These are phyloP conservation scores for Diaporthe nobilis DNA, from an alignment of 2,329 filamentous ascomycete species.

Conservation along the genomic window DNA sequence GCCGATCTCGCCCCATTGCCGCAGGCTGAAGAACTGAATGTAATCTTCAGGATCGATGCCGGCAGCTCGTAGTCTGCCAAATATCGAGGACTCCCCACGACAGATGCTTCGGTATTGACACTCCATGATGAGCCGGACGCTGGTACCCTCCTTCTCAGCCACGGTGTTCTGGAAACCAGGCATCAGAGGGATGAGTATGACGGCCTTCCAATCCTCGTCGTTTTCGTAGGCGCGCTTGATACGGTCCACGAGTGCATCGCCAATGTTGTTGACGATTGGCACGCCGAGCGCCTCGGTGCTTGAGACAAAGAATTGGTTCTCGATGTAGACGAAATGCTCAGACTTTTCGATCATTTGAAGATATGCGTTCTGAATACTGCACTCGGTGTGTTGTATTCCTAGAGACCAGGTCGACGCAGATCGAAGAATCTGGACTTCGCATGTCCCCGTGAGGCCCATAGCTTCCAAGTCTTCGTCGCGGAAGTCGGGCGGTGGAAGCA, in stretches of 20 bases:
- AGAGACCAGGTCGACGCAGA: conserved; percentile 94
- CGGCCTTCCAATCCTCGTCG: conserved; percentile 89
- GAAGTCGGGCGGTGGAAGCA: conserved; percentile 94
- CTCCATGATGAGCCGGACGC: conserved; percentile 94
- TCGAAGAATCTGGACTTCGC: conserved; percentile 94
- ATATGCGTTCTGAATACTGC: conserved; percentile 97
- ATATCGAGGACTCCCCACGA: conserved; percentile 91
- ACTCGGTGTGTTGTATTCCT: conserved; percentile 88
- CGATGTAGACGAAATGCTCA: conserved; percentile 98
- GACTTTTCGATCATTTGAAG: conserved; percentile 95
- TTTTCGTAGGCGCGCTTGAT: conserved; percentile 88
- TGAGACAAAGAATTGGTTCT: conserved; percentile 98
- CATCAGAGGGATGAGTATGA: conserved; percentile 93
- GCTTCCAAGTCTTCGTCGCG: conserved; percentile 87
- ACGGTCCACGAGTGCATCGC: conserved; percentile 92
- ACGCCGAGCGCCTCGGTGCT: conserved; percentile 90
- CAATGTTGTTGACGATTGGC: conserved; percentile 92
- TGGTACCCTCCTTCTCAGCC: conserved; percentile 92
- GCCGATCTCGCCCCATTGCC: conserved; percentile 93
- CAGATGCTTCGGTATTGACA: conserved; percentile 98
- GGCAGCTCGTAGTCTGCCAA: conserved; percentile 82
- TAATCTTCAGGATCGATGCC: conserved; percentile 95
- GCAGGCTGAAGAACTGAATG: conserved; percentile 93
- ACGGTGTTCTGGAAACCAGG: conserved; percentile 99
- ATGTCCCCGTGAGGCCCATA: conserved; percentile 91